Evolutionary conservation across 768 basidiomycete genomes (phyloP), one percentile per base, ranked within the genome.

Genomic region (Hericium coralloides): DNA sequence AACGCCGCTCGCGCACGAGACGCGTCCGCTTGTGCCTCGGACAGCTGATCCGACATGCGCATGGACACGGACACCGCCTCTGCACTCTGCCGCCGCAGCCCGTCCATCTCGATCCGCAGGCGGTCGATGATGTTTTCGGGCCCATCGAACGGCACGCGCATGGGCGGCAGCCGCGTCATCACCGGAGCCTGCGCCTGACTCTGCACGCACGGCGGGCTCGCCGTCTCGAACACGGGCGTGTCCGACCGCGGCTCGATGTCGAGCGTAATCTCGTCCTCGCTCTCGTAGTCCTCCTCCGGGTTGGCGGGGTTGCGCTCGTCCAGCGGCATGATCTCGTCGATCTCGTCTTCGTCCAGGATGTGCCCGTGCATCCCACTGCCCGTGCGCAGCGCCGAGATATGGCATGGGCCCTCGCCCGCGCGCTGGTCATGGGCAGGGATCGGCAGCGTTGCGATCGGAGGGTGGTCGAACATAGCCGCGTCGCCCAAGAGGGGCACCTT

Each of bases 41-140:
- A 73, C n/a, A 91, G 75, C 64, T 89, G 83, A 65, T 87, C 85
- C 17, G 86, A 79, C 59, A 91, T 74, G 57, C 80, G 75, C 54
- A 83, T 69, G 2, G 85, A 85, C 26, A 82, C 75, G 5, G 81
- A 81, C 56, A 84, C 77, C 6, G 86, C 84, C 59, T 89, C 84
- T 20, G 84, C 77, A 17, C 85, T 80, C 66, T 87, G 84, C 55
- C 81, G 77, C 49, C 84, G 80, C 55, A 90, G 72, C 39, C 68
- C 76, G 9, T 76, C 77, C 65, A 88, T 77, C 69, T 91, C 87
- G 63, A 78, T 76, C 64, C 82, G 79, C 71, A 89, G 76, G 47
- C 78, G 80, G 55, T 87, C 84, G 55, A 89, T 69, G 4, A 77
- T 68, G 51, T 73, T 73, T 10, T 22, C 53, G 12, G 31, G n/a